These are phyloP conservation scores for Furcasterigmium sp. DNA, from an alignment of 2,329 filamentous ascomycete species.

Conservation along the genomic window DNA sequence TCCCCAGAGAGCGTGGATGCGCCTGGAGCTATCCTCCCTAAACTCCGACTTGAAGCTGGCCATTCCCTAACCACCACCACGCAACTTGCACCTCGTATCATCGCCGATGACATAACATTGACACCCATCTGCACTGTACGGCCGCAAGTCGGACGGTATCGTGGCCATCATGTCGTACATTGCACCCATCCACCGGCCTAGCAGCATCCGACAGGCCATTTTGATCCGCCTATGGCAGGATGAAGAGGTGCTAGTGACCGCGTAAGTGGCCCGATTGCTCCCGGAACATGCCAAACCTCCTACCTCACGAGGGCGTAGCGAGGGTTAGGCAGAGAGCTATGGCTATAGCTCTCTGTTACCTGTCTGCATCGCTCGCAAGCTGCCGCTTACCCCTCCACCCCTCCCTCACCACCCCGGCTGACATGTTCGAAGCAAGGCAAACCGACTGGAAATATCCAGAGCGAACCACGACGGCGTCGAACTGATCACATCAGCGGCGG, in stretches of 20 bases:
- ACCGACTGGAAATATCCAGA: conserved; percentile 79
- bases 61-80: not conserved
- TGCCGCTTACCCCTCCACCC: not conserved
- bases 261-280: conserved; percentile 52
- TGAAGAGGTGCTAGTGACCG: conserved; percentile 78
- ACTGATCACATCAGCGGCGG: conserved; percentile 61
- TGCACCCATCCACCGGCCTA: conserved; percentile 87
- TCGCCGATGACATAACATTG: too few relatives aligned
- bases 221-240: conserved; percentile 67
- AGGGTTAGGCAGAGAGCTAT: not conserved
- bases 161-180: conserved; percentile 74
- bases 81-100: too few relatives aligned
- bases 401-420: conserved; percentile 15
- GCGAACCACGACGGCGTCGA: conserved; percentile 58
- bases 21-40: not conserved
- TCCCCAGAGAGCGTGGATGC: too few relatives aligned
- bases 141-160: too few relatives aligned
- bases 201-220: conserved; percentile 84
- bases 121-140: too few relatives aligned
- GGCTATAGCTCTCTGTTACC: too few relatives aligned
- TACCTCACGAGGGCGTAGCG: not conserved
- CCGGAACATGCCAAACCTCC: not conserved
- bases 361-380: not conserved
- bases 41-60: conserved; percentile 2
- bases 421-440: conserved; percentile 61